Percentiles rank a stretch among this genome's conserved stretches.
Conservation (phyloP, 257 asterid species). For the Linaria vulgaris region DNA sequence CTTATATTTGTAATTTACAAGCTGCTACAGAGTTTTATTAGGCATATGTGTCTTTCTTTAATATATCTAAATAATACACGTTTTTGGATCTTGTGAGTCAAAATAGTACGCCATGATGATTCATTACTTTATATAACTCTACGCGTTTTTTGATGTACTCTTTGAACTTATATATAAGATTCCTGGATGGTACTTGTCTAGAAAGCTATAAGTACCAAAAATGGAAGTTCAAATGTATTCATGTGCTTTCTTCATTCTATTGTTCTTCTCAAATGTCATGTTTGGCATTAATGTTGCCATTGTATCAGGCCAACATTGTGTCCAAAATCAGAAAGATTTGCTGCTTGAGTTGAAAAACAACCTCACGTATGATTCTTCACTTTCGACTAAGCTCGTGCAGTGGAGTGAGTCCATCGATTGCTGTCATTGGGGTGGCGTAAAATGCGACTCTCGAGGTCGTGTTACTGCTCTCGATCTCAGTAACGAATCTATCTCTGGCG, state of each 20-base stretch:
- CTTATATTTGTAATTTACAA: no score
- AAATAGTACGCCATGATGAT: no score
- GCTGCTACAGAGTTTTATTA: no score
- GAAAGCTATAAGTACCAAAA: no score
- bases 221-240: constrained; percentile 7
- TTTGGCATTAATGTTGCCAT: constrained; percentile 6
- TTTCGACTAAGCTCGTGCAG: constrained; percentile 44
- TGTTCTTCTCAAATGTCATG: constrained; percentile 13
- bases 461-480: constrained; percentile 54
- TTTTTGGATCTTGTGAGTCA: no score
- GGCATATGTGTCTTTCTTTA: no score
- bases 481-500: constrained; percentile 41
- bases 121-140: no score
- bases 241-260: constrained; percentile 20
- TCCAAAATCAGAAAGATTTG: constrained; percentile 37
- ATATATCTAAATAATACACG: no score
- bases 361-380: constrained; percentile 51
- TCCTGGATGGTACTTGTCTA: no score
- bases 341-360: constrained; percentile 41
- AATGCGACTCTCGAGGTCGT: constrained; percentile 39
- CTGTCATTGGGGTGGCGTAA: constrained; percentile 57
- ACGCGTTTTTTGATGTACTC: no score
- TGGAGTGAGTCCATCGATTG: constrained; percentile 49
- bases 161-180: no score
- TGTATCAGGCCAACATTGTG: constrained; percentile 36